Base-by-base conservation (phyloP, 495 filamentous ascomycete genomes). In the Lentithecium fluviatile region DNA sequence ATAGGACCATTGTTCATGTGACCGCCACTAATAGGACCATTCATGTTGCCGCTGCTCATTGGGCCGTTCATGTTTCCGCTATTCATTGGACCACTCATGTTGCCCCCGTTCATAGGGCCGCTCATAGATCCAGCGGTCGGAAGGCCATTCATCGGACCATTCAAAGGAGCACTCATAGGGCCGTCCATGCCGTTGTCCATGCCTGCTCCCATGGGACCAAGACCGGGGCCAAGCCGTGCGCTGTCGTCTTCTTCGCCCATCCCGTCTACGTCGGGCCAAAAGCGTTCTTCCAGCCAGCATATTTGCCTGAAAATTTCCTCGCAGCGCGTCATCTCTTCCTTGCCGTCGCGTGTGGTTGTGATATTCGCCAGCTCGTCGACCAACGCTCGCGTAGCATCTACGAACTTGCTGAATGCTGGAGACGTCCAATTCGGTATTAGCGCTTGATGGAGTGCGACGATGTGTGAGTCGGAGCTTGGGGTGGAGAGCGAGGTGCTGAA, bases 351-450 rank as follows among this genome's bases (percentile, higher is more conserved):
- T 7, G 51, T 58, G 25, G 66, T 72, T 13, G 69, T 64, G 7
- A 52, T 67, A 52, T 73, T 74, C 21, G 74, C 74, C 36, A 76
- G 63, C 52, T 77, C 74, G 56, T 77, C 74, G 42, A 77, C 74
- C 26, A 76, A 64, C 21, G 64, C 53, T 6, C 69, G 64, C 38
- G 68, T 73, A 4, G 72, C 72, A 37, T 74, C 73, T 25, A 77
- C 74, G 62, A 77, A 77, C 48, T 75, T 70, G 56, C 38, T 51
- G 58, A 77, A 77, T 42, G 70, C 73, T 6, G 67, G 55, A 1
- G 74, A 74, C 10, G 74, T 75, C 74, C 74, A 77, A 59, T 77
- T 77, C 19, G 74, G 74, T 25, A 77, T 77, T 19, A 77, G 68
- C 19, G 71, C 70, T 53, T 77, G 72, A 52, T 75, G 74, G 6